Evolutionary conservation across 1,139 yeast species (phyloP).

Genomic region (Eremothecium gossypii): DNA sequence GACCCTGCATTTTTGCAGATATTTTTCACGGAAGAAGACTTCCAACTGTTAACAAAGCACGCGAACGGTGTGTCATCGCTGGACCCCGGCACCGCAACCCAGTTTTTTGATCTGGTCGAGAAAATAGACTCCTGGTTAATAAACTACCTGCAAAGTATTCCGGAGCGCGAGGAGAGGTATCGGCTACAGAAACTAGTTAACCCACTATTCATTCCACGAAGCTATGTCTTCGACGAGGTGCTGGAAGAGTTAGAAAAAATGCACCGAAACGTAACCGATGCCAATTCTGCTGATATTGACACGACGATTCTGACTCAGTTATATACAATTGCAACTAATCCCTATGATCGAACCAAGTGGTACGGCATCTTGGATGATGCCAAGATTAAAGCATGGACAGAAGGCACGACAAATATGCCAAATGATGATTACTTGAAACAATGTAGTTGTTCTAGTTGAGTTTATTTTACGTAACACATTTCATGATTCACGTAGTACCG

Average conservation of each 20-base stretch:
- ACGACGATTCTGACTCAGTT: conserved; percentile 41
- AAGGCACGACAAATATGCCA: conserved; percentile 44
- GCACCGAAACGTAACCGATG: conserved; percentile 11
- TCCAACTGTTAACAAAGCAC: conserved; percentile 11
- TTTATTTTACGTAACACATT: not conserved
- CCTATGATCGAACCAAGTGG: conserved; percentile 54
- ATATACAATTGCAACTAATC: conserved; percentile 53
- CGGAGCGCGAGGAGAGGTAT: conserved; percentile 34
- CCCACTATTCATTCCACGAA: conserved; percentile 76
- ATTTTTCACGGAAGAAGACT: conserved; percentile 31
- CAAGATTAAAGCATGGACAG: conserved; percentile 38
- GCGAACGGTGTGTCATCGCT: conserved; percentile 6
- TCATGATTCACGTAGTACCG: not conserved
- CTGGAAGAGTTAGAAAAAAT: conserved; percentile 38
- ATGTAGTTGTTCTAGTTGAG: conserved; percentile 56
- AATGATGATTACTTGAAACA: conserved; percentile 49
- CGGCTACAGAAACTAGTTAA: conserved; percentile 42
- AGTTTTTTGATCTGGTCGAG: conserved; percentile 25
- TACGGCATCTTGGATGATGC: conserved; percentile 43
- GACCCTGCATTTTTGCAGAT: conserved; percentile 30
- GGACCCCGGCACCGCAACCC: conserved; percentile 18
- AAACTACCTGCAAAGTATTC: conserved; percentile 35
- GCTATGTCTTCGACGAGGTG: conserved; percentile 83
- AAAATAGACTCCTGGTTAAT: conserved; percentile 33
- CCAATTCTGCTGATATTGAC: conserved; percentile 11